These are phyloP conservation scores for Aegilops speltoides DNA, from an alignment of 176 grass and related monocot genomes.

Conservation along the genomic window DNA sequence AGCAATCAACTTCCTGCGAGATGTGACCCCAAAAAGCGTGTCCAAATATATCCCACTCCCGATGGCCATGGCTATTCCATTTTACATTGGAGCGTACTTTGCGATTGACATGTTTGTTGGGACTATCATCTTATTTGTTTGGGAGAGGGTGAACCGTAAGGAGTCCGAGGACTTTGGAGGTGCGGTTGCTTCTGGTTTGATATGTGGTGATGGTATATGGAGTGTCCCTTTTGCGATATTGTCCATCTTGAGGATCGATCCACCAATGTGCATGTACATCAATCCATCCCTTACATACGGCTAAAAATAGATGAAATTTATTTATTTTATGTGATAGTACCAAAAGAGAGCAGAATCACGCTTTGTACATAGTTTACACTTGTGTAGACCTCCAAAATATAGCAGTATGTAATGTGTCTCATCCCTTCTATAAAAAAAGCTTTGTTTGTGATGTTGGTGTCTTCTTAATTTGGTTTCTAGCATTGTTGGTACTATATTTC, in stretches of 20 bases:
- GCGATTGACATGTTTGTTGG: slow-evolving; percentile 87
- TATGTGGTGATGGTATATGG: slow-evolving; percentile 89
- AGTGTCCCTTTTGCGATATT: slow-evolving; percentile 62
- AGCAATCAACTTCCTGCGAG: slow-evolving; percentile 52
- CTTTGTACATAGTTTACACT: slow-evolving; percentile 11
- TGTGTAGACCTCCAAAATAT: background rate
- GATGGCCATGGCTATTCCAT: slow-evolving; percentile 79
- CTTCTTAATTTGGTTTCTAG: no score
- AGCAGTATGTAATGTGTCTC: no score
- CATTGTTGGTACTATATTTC: no score
- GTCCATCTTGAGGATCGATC: slow-evolving; percentile 68
- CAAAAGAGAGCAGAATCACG: slow-evolving; percentile 5
- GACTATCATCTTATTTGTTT: slow-evolving; percentile 62
- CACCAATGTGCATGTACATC: slow-evolving; percentile 87
- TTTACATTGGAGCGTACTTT: slow-evolving; percentile 86
- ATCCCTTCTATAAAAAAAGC: no score
- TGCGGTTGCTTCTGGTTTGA: slow-evolving; percentile 71
- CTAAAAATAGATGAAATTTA: background rate
- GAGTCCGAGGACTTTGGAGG: slow-evolving; percentile 62
- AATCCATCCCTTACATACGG: slow-evolving; percentile 33
- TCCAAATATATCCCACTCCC: slow-evolving; percentile 70
- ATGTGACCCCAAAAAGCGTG: slow-evolving; percentile 40
- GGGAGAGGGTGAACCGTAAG: slow-evolving; percentile 61
- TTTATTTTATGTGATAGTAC: background rate
- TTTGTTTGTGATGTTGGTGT: no score